Base-by-base conservation (phyloP, 2,329 filamentous ascomycete species). In the Fusarium subtropicale region DNA sequence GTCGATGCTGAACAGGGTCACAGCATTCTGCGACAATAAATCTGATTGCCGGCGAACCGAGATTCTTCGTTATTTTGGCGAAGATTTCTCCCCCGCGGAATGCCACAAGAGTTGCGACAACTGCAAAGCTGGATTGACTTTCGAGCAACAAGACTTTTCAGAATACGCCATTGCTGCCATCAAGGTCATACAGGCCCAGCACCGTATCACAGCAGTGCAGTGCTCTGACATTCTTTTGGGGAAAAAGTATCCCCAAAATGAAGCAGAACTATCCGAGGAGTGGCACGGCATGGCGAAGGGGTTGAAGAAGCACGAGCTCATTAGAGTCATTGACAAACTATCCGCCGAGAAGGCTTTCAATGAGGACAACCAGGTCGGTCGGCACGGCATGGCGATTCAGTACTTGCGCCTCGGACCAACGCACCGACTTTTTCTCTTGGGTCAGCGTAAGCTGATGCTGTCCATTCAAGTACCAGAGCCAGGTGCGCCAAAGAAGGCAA, bases 1-100 rank as follows among this genome's bases (percentile, higher is more conserved):
- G 69, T 86, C 90, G 38, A 97, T 98, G 94, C 84, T 99, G 47
- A 90, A 91, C 63, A 90, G 90, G 38, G 93, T 99, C 62, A 86
- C 94, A 1, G 89, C 92, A 61, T 99, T 92, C 75, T 98, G 94
- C 78, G 93, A 97, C 76, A 97, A 97, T 79, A 87, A 88, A 73
- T 90, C 87, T 56, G 93, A 97, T 72, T 99, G 96, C 77, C 90
- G 96, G 66, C 87, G 96, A 64, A 91, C 92, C 2, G 92, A 97
- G 78, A 91, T 99, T 18, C 87, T 99, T 34, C 88, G 88, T n/a
- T 99, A 99, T 79, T 99, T 99, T 82, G 94, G 91, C 60, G 97
- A 99, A 79, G 84, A 85, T 1, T 99, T 98, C 76, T 82, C 87
- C 53, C 83, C 85, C 38, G 86, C 88, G 15, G 86, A 92, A 53